A percentile compares a stretch with the other conserved stretches of the same genome.
Evolutionary conservation across 2,329 filamentous ascomycete genomes (phyloP).

Genomic region (Colletotrichum lupini): DNA sequence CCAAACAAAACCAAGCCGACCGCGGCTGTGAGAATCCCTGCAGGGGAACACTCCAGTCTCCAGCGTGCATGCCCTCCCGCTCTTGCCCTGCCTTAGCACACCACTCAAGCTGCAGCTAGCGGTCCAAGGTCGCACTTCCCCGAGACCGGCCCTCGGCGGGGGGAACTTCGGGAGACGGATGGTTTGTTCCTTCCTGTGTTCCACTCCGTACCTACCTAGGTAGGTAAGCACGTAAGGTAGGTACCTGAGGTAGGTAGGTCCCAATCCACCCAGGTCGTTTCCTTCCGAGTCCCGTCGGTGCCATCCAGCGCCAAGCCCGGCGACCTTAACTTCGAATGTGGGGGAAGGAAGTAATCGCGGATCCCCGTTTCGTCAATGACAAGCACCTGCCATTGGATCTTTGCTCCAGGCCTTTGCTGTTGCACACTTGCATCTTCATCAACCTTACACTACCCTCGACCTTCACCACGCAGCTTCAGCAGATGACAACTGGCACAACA

Average conservation of each 20-base stretch:
- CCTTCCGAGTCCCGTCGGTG: constrained; percentile 9
- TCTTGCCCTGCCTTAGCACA: constrained; percentile 5
- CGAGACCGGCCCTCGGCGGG: constrained; percentile 18
- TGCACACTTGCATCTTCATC: constrained; percentile 5
- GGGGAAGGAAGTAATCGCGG: constrained; percentile 14
- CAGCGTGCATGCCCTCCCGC: constrained; percentile 13
- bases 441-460: background rate
- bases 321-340: constrained; percentile 9
- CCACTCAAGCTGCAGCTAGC: constrained; percentile 8
- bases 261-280: constrained; percentile 1
- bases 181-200: constrained; percentile 5
- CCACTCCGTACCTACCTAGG: too few relatives aligned
- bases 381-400: constrained; percentile 12
- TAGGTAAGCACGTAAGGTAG: too few relatives aligned
- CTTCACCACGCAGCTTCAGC: background rate
- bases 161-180: background rate
- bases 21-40: constrained; percentile 6
- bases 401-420: background rate
- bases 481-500: constrained; percentile 1
- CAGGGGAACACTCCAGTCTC: constrained; percentile 17
- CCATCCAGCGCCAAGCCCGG: constrained; percentile 21
- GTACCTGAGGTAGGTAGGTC: background rate
- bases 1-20: background rate
- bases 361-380: constrained; percentile 18
- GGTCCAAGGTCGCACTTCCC: constrained; percentile 33